Percentiles rank a stretch among this genome's conserved stretches.
These are phyloP conservation scores for Fusarium incarnatum DNA, from an alignment of 2,329 filamentous ascomycete species.

Conservation along the genomic window DNA sequence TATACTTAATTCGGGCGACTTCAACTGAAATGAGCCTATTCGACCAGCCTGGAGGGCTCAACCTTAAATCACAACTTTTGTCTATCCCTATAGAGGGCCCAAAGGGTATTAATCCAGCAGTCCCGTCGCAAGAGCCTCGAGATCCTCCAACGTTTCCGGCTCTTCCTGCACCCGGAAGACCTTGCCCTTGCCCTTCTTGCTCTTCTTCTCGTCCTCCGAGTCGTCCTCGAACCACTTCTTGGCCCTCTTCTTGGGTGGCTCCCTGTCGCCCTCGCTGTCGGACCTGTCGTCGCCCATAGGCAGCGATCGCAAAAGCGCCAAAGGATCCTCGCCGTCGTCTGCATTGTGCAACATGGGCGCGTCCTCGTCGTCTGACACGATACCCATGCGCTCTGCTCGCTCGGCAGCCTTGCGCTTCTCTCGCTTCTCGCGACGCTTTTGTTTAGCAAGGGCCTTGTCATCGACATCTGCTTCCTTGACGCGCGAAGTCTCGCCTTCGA, in stretches of 20 bases:
- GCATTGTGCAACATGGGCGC: slow-evolving; percentile 53
- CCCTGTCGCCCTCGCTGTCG: slow-evolving; percentile 53
- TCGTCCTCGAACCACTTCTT: slow-evolving; percentile 86
- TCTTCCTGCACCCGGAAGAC: slow-evolving; percentile 73
- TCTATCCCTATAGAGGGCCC: slow-evolving; percentile 34
- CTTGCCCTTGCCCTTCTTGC: slow-evolving; percentile 59
- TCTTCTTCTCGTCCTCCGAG: slow-evolving; percentile 63
- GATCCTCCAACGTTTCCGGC: slow-evolving; percentile 81
- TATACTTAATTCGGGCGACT: slow-evolving; percentile 2
- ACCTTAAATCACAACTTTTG: slow-evolving; percentile 33
- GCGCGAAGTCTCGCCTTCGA: slow-evolving; percentile 78
- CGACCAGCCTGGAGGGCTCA: too few relatives aligned
- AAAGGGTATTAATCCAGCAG: slow-evolving; percentile 66
- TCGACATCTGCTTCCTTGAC: slow-evolving; percentile 80
- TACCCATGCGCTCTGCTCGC: slow-evolving; percentile 56
- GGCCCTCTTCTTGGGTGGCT: slow-evolving; percentile 65
- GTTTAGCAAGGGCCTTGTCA: slow-evolving; percentile 84
- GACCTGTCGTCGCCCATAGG: slow-evolving; percentile 57
- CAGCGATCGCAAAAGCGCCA: slow-evolving; percentile 69
- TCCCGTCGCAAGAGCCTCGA: slow-evolving; percentile 80
- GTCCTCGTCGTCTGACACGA: slow-evolving; percentile 44
- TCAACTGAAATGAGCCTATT: too few relatives aligned
- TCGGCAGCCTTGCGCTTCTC: slow-evolving; percentile 77
- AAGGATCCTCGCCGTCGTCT: slow-evolving; percentile 49
- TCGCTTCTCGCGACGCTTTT: slow-evolving; percentile 81